These are phyloP conservation scores for Sugiyamaella castrensis DNA, from an alignment of 1,139 yeast genomes.

Conservation along the genomic window DNA sequence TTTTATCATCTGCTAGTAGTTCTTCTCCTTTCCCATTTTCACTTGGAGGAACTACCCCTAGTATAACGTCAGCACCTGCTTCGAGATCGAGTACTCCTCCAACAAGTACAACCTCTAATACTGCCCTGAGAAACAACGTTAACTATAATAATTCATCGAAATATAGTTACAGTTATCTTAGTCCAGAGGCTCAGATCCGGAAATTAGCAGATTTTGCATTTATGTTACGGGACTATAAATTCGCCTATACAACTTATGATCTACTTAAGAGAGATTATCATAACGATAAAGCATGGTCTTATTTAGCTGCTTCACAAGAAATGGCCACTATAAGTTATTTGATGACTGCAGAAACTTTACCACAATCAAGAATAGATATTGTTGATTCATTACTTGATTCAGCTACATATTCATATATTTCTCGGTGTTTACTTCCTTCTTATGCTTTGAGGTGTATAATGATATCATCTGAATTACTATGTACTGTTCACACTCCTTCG, in stretches of 20 bases:
- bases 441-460: conserved; percentile 54
- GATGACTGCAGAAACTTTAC: conserved; percentile 47
- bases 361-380: conserved; percentile 57
- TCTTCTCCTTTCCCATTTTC: conserved; percentile 34
- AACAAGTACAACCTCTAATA: conserved; percentile 12
- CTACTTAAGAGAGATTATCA: conserved; percentile 73
- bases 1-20: conserved; percentile 21
- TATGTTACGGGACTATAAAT: conserved; percentile 82
- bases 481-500: conserved; percentile 29
- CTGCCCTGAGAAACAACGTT: conserved; percentile 23
- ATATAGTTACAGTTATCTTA: conserved; percentile 54
- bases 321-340: conserved; percentile 75
- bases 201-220: conserved; percentile 91
- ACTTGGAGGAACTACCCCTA: conserved; percentile 23
- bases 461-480: conserved; percentile 38
- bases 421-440: conserved; percentile 61
- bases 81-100: conserved; percentile 19
- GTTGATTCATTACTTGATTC: conserved; percentile 68
- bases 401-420: conserved; percentile 57
- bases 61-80: conserved; percentile 14
- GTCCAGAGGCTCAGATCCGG: conserved; percentile 73
- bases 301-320: conserved; percentile 83
- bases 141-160: conserved; percentile 43
- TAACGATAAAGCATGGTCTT: conserved; percentile 77
- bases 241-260: conserved; percentile 83